Conservation (phyloP, 2,329 filamentous ascomycete species). For the Pseudocercospora macadamiae region DNA sequence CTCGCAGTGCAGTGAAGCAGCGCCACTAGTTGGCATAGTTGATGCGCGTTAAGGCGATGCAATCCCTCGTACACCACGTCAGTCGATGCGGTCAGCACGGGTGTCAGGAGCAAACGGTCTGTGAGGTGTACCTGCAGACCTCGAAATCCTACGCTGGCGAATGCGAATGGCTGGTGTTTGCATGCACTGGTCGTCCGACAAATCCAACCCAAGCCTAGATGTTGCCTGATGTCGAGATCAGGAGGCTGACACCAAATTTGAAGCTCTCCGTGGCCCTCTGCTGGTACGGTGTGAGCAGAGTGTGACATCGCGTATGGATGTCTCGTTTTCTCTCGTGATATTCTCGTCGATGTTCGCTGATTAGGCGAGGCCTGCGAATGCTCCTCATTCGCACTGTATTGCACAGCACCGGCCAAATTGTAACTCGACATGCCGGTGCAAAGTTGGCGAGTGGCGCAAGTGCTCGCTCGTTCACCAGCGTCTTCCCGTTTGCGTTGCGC, state of each 20-base stretch:
- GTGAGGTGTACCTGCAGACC: background rate
- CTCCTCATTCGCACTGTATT: background rate
- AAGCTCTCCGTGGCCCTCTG: no score
- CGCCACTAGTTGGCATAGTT: background rate
- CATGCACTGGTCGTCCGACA: no score
- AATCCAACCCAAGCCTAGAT: no score
- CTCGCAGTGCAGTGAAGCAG: conserved; percentile 14
- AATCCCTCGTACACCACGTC: background rate
- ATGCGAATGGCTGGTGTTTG: background rate
- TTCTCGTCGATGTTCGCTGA: background rate
- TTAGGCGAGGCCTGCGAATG: background rate
- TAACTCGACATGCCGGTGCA: no score
- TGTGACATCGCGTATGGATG: background rate
- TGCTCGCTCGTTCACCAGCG: no score
- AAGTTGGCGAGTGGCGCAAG: no score
- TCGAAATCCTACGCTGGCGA: background rate
- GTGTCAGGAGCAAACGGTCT: background rate
- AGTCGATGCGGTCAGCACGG: background rate
- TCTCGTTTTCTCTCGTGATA: background rate
- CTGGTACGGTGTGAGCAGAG: background rate
- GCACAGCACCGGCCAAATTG: no score
- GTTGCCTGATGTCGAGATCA: no score
- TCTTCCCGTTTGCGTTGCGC: background rate
- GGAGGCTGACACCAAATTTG: background rate
- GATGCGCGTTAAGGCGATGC: background rate